These are phyloP conservation scores for Hyphopichia pseudoburtonii DNA, from an alignment of 1,139 yeast genomes.

Conservation along the genomic window DNA sequence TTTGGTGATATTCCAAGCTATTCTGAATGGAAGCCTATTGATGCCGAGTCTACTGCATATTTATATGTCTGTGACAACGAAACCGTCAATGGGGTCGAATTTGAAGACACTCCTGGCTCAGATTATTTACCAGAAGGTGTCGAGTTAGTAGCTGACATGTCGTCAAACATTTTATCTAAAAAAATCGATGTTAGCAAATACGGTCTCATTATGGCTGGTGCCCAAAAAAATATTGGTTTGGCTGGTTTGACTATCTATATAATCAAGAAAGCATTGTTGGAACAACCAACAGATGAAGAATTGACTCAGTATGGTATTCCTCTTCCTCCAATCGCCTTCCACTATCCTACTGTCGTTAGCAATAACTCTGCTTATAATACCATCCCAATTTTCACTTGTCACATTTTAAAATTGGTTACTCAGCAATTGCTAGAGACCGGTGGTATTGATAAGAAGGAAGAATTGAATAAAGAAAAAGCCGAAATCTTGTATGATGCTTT, in stretches of 20 bases:
- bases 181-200: constrained; percentile 77
- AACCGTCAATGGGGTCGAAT: constrained; percentile 93
- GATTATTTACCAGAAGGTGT: constrained; percentile 64
- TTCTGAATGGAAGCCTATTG: constrained; percentile 57
- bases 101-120: constrained; percentile 49
- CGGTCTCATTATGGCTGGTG: constrained; percentile 91
- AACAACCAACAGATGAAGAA: constrained; percentile 64
- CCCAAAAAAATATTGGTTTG: constrained; percentile 94
- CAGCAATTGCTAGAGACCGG: constrained; percentile 62
- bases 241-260: constrained; percentile 94
- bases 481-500: constrained; percentile 59
- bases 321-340: constrained; percentile 82
- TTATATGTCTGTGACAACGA: constrained; percentile 94
- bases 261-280: constrained; percentile 74
- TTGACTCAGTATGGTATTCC: constrained; percentile 63
- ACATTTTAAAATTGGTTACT: constrained; percentile 78
- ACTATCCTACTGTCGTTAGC: constrained; percentile 79
- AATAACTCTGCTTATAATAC: constrained; percentile 95
- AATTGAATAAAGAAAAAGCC: constrained; percentile 62
- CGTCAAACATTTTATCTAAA: constrained; percentile 87
- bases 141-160: constrained; percentile 90
- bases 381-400: constrained; percentile 88
- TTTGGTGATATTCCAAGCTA: constrained; percentile 70
- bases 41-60: constrained; percentile 63
- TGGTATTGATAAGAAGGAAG: constrained; percentile 52